phyloP scores from a whole-genome alignment of 495 filamentous ascomycete genomes.

The Trypethelium eluteriae region DNA sequence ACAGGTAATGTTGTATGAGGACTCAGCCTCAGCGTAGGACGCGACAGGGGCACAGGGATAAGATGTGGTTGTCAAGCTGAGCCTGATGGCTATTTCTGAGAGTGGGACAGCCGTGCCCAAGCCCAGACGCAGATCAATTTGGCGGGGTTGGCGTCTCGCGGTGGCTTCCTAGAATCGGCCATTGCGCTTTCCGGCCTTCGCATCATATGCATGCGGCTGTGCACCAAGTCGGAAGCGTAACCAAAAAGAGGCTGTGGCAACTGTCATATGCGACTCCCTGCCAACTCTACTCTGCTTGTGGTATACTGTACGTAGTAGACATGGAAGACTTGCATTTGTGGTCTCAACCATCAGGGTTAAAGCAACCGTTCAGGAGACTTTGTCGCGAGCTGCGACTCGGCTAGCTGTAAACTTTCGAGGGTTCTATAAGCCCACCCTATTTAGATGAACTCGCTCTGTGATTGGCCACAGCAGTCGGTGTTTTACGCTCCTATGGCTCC shows the following conservation, averaged over 20 bases:
- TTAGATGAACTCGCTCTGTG: no score
- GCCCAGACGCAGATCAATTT: slow-evolving; percentile 1
- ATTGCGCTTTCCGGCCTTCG: background rate
- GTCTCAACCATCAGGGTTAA: no score
- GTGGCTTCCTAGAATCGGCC: slow-evolving; percentile 4
- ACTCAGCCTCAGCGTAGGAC: slow-evolving; percentile 8
- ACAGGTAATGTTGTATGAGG: background rate
- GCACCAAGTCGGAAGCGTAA: background rate
- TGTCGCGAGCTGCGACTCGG: no score
- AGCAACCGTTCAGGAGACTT: no score
- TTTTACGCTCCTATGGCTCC: no score
- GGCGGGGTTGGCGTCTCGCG: background rate
- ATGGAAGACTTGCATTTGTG: no score
- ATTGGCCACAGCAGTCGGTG: no score
- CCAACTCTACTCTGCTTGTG: background rate
- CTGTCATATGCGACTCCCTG: background rate
- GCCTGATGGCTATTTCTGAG: background rate
- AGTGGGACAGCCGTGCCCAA: background rate
- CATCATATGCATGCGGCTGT: background rate
- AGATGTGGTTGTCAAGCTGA: background rate
- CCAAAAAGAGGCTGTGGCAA: background rate
- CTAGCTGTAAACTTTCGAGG: no score
- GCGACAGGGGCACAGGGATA: background rate
- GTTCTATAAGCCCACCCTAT: no score
- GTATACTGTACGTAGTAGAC: background rate